Evolutionary conservation across 1,284 basidiomycete species (phyloP), one percentile per base, ranked within the genome.

Genomic region (Ganoderma meredithae): DNA sequence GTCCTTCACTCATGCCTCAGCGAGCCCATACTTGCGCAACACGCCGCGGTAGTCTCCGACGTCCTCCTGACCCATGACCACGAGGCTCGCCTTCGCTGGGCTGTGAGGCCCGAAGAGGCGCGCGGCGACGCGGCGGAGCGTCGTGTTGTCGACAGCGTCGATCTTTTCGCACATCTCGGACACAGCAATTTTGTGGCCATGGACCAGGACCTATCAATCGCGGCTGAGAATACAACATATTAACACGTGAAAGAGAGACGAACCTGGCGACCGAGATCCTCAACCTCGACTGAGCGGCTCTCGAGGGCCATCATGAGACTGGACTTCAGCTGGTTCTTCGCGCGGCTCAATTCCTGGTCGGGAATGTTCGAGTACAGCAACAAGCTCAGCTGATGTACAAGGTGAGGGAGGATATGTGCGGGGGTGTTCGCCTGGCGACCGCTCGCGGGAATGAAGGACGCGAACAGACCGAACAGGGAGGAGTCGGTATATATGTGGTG

Each of bases 401-500:
- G 88, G 73, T 98, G 90, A 36, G 95, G 91, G 60, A 96, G 84
- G 67, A 97, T 93, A 75, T 93, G 88, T 3, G 83, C 78, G 1
- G 91, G 87, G 1, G 86, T 87, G 76, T 88, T 91, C 52, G 90
- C 88, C 60, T 85, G 81, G 61, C 87, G 86, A 9, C 86, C 82
- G 15, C 88, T 85, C 41, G 85, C 83, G 69, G 95, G 96, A 40
- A 95, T 84, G 78, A 97, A 96, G n/a, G 93, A 91, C 9, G 95
- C 95, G 73, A 95, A 94, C 64, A 99, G 87, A 22, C 97, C 98
- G 78, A 99, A 99, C 13, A 99, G 85, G 1, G 96, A 96, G 0
- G 94, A 94, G 81, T 99, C 97, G 68, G 92, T 91, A 82, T 99
- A 99, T 77, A 97, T 97, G 81, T 99, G 97, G 80, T 99, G 96